Percentiles rank a stretch among this genome's conserved stretches.
Conservation (phyloP, 345 rosid species). For the Eucalyptus leucophloia region DNA sequence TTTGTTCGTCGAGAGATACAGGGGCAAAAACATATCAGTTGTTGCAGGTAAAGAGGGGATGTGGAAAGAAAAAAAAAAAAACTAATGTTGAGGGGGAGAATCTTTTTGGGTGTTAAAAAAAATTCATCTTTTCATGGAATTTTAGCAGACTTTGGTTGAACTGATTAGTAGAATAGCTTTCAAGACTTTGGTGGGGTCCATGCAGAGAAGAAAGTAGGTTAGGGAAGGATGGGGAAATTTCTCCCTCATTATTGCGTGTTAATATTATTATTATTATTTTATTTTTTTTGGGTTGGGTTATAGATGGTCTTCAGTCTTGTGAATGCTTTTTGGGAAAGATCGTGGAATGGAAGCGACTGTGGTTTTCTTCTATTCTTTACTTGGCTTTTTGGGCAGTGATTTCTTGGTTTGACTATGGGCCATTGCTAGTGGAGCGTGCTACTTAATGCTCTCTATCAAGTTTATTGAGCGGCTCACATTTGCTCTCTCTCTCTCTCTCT, state of each 20-base stretch:
- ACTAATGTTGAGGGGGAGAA: background rate
- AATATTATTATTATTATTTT: background rate
- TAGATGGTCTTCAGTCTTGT: background rate
- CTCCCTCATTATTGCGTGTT: conserved; percentile 13
- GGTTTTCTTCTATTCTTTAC: background rate
- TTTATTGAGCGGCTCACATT: conserved; percentile 3
- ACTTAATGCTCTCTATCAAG: conserved; percentile 26
- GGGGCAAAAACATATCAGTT: conserved; percentile 21
- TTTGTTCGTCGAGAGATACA: conserved; percentile 46
- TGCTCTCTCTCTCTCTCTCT: conserved; percentile 5
- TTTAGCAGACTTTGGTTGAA: background rate
- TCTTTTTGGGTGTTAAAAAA: background rate
- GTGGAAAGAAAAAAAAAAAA: background rate
- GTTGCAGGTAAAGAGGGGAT: conserved; percentile 20
- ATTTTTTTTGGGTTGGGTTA: background rate
- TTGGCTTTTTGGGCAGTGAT: conserved; percentile 5
- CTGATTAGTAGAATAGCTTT: background rate
- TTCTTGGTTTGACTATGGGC: conserved; percentile 30
- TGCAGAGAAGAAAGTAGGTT: conserved; percentile 1
- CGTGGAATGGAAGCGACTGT: background rate
- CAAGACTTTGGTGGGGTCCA: conserved; percentile 12
- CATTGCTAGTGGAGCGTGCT: conserved; percentile 31
- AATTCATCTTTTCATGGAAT: conserved; percentile 7
- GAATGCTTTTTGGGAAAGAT: background rate
- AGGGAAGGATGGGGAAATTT: conserved; percentile 1